These are phyloP conservation scores for Cerioporus squamosus DNA, from an alignment of 1,284 basidiomycete genomes.

Conservation along the genomic window DNA sequence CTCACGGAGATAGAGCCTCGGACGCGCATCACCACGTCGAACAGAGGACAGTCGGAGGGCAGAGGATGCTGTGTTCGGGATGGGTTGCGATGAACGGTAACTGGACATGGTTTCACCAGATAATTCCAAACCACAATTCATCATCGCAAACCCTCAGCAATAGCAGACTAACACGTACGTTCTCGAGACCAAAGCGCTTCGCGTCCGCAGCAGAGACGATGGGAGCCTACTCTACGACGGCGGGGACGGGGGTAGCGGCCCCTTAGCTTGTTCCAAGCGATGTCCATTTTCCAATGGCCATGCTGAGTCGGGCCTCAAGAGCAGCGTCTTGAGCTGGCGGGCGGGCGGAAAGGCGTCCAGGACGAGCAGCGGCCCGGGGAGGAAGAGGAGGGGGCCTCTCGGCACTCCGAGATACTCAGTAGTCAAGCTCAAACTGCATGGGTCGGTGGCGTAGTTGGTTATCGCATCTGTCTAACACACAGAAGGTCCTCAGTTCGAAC, in stretches of 20 bases:
- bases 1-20: too few species aligned
- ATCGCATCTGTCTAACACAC: conserved; percentile 67
- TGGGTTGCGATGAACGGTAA: too few species aligned
- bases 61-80: too few species aligned
- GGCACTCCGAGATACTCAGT: too few species aligned
- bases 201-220: conserved; percentile 60
- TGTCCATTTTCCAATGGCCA: conserved; percentile 36
- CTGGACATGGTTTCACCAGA: too few species aligned
- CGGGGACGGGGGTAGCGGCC: conserved; percentile 19
- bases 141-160: conserved; percentile 7
- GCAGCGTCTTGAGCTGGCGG: conserved; percentile 12
- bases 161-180: conserved; percentile 57
- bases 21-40: too few species aligned
- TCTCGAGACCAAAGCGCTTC: conserved; percentile 91
- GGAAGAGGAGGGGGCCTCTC: background rate
- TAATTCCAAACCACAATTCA: conserved; percentile 75
- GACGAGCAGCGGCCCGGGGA: background rate
- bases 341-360: background rate
- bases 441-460: conserved; percentile 76
- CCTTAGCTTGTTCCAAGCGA: conserved; percentile 26
- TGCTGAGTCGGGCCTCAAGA: conserved; percentile 23
- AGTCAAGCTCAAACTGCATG: too few species aligned
- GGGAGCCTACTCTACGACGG: conserved; percentile 26
- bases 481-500: too few species aligned
- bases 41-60: too few species aligned